These are phyloP conservation scores for Sinapis alba DNA, from an alignment of 441 rosid species.

Conservation along the genomic window DNA sequence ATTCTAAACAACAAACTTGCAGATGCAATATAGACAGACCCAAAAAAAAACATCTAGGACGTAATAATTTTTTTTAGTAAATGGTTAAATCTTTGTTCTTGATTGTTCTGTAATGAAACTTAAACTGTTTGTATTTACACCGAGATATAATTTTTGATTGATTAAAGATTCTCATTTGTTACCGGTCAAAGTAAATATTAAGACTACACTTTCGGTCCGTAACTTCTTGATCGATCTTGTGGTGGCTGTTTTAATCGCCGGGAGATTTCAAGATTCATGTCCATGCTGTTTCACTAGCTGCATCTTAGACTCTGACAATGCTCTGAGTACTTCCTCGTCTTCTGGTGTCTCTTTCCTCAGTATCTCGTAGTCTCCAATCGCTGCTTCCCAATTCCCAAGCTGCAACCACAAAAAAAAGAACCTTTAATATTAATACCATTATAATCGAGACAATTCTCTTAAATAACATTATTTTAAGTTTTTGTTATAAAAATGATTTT, in stretches of 20 bases:
- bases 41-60: background rate
- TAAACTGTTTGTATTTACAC: conserved; percentile 19
- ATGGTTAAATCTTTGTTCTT: conserved; percentile 4
- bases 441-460: too few species aligned
- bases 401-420: conserved; percentile 19
- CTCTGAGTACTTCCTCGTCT: conserved; percentile 63
- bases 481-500: too few species aligned
- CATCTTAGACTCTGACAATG: conserved; percentile 54
- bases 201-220: background rate
- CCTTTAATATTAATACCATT: background rate
- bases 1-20: background rate
- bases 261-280: conserved; percentile 26
- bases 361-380: conserved; percentile 66
- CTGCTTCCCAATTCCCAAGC: conserved; percentile 77
- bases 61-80: background rate
- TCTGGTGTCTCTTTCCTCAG: conserved; percentile 62
- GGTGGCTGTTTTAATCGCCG: conserved; percentile 11
- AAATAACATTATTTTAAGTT: too few species aligned
- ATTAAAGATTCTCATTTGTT: background rate
- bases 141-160: background rate
- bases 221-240: background rate
- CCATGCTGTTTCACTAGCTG: conserved; percentile 49
- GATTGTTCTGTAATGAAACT: background rate
- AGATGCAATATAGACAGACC: background rate
- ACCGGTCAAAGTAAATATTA: background rate